These are phyloP conservation scores for Coffea humblotiana DNA, from an alignment of 305 asterid genomes.

Conservation along the genomic window DNA sequence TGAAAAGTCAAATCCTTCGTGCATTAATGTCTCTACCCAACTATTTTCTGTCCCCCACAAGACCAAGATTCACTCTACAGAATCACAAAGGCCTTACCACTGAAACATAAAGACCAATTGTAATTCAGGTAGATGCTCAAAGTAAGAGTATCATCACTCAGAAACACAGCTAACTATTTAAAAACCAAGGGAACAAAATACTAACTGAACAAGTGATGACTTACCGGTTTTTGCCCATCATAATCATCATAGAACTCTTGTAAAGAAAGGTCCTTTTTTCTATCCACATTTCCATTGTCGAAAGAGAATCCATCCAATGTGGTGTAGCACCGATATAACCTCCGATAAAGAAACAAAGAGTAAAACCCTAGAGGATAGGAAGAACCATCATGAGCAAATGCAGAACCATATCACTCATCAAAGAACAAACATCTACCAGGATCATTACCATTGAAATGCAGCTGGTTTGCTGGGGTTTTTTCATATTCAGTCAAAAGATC, in stretches of 20 bases:
- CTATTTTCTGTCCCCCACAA: not conserved
- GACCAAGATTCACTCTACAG: not conserved
- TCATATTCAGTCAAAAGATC: conserved; percentile 43
- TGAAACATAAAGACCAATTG: not conserved
- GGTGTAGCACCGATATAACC: conserved; percentile 86
- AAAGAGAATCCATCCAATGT: conserved; percentile 73
- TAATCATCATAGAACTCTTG: conserved; percentile 63
- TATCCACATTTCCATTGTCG: conserved; percentile 80
- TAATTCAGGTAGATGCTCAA: not conserved
- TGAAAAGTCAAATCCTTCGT: not conserved
- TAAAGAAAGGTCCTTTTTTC: conserved; percentile 58
- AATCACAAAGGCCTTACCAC: not conserved
- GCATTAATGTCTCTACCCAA: not conserved
- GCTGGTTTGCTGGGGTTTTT: conserved; percentile 38
- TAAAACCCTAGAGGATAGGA: conserved; percentile 65
- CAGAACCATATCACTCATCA: conserved; percentile 10
- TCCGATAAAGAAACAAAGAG: conserved; percentile 78
- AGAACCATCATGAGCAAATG: conserved; percentile 26
- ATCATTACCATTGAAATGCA: conserved; percentile 70
- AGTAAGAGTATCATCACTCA: not conserved
- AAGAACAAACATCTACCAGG: conserved; percentile 14
- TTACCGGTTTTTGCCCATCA: conserved; percentile 84
- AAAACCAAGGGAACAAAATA: not conserved
- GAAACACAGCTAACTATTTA: not conserved
- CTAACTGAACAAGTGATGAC: conserved; percentile 21